Evolutionary conservation across 768 basidiomycete genomes (phyloP), one percentile per base, ranked within the genome.

Genomic region (Phanerodontia chrysosporium): DNA sequence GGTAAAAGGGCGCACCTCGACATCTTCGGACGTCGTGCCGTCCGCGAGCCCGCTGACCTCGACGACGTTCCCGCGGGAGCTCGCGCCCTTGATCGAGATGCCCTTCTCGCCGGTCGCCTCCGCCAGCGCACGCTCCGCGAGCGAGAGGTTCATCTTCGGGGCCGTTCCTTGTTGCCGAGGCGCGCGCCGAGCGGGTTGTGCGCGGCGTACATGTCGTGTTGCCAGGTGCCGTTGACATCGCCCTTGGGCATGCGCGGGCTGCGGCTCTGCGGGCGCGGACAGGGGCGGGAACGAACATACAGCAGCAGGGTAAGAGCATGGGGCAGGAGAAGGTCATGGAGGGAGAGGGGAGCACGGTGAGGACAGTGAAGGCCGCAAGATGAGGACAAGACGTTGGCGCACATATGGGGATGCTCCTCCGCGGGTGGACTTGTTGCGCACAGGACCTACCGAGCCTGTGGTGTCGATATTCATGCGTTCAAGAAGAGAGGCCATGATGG

Each of bases 11-110:
- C 66, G 62, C 57, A 78, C 78, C 69, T 84, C 82, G 49, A 94
- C 91, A 70, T 94, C 92, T 16, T 88, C 90, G 16, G 87, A 79
- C 8, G 88, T 92, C 25, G 92, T 93, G 1, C 91, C 92, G 12
- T 74, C 73, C 10, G 86, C 87, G 24, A 94, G 73, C 2, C 89
- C 90, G 2, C 83, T 77, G 24, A 94, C 86, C 68, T 91, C 83
- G 0, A 94, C 84, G 35, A 88, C 83, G 64, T 89, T 90, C 16
- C 85, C 44, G 36, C 42, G 27, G 42, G 78, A 73, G 68, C 83
- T 78, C 9, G 89, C 89, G 14, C 89, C 89, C 70, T 89, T 89
- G 73, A 91, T 90, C 13, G 77, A 78, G 14, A 90, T 68, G 22
- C 76, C 73, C 62, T 61, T 66, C 64, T 57, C 62, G 30, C 35